Base-by-base conservation (phyloP, 2,329 filamentous ascomycete species). In the Graphium sp. region DNA sequence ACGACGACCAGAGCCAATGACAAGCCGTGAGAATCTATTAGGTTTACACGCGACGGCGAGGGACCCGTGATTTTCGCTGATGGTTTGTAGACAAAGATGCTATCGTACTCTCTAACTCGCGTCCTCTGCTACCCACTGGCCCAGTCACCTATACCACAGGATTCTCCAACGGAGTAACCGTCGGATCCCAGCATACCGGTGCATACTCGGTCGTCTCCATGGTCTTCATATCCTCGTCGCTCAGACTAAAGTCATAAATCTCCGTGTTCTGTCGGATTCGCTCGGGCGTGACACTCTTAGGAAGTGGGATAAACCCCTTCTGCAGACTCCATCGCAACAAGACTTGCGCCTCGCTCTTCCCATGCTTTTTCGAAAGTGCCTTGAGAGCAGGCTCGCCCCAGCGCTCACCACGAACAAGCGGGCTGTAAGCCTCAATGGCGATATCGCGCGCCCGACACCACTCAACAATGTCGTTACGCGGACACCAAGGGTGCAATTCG, bases 401-500 rank as follows among this genome's bases (percentile, higher is more conserved):
- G 38, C 82, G 74, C 53, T 77, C 56, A 32, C 80, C 84, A 24
- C 63, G 56, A 2, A 73, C 66, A 23, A 75, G 55, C 8, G 71
- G 69, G 23, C 58, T 62, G 44, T 74, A 76, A 0, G 70, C 70
- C 51, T 83, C 62, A 10, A 79, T 47, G 18, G 70, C 62, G 13
- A 80, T 55, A 34, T 61, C 60, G 12, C 70, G 60, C 48, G 74
- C 60, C 36, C 60, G 49, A 40, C 78, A 79, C 83, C 84, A 94
- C 26, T 67, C 56, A 7, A 74, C 72, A 35, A 94, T 82, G 43
- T 93, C 83, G 14, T 62, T 56, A 11, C 84, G 63, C 7, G 73
- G 62, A 23, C 84, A 69, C 84, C 83, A 94, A 1, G 85, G 85
- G 50, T 94, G 85, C 8, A 94, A 56, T 53, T 94, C 85, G 51